Base-by-base conservation (phyloP, 2,329 filamentous ascomycete genomes). In the Colletotrichum lupini region DNA sequence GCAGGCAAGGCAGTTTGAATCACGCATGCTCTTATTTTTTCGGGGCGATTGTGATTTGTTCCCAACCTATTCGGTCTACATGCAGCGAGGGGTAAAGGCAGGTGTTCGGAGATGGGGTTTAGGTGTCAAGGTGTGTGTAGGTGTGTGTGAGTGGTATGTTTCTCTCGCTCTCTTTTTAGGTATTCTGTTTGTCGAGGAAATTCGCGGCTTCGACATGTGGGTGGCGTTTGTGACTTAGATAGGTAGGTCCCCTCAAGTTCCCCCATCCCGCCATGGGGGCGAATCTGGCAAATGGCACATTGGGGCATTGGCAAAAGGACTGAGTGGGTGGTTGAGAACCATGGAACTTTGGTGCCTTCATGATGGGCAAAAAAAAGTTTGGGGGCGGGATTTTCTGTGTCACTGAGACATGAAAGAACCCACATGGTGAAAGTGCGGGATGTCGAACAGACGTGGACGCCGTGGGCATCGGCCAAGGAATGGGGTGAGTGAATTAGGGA, bases 11-110 rank as follows among this genome's bases (percentile, higher is more conserved):
- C 58, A 60, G 56, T 52, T 49, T 42, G 37, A 55, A 66, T 65
- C 71, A 71, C 67, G 46, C 56, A 63, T 22, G 28, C 49, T 70
- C 42, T 32, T 11, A 1, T 19, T 19, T 42, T 19, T 19, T 42
- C 37, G 37, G 37, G 55, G 59, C 42, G 53, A 68, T 59, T 22
- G 58, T 14, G 56, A 32, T 30, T 28, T 49, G 19, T 37, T 61
- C 28, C 71, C 30, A 32, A 32, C 30, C 71, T 32, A 61, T 61
- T 66, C 49, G 60, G 67, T 61, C 56, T 57, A 64, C 67, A 65
- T 71, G 58, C 70, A 66, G 46, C 61, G 55, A 73, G 60, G 60
- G 46, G 60, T 69, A 42, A 42, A 42, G 16, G 37, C 16, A 42
- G 16, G 37, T 35, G 5, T 4, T 37, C 22, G 55, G 32, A 35